phyloP scores from a whole-genome alignment of 208 protist genomes.

The Tritrichomonas musculus region DNA sequence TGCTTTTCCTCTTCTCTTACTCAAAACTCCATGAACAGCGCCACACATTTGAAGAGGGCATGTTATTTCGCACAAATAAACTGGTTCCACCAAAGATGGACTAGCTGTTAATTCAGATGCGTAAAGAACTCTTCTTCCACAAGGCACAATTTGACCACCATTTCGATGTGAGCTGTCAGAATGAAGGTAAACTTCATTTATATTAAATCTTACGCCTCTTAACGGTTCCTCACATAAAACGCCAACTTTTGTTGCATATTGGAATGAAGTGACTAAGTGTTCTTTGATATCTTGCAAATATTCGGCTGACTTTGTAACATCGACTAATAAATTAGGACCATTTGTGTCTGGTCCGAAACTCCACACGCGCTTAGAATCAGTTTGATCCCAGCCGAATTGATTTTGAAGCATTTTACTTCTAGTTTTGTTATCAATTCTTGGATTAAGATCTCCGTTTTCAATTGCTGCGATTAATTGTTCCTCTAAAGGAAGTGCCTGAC shows the following conservation, averaged over 20 bases:
- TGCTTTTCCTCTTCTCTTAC: not conserved
- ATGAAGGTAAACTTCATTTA: slow-evolving; percentile 92
- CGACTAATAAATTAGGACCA: slow-evolving; percentile 88
- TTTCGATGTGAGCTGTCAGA: slow-evolving; percentile 96
- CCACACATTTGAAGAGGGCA: not conserved
- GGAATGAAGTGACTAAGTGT: slow-evolving; percentile 79
- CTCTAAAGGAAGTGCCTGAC: slow-evolving; percentile 73
- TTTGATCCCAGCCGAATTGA: slow-evolving; percentile 62
- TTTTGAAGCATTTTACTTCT: slow-evolving; percentile 62
- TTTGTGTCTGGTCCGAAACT: slow-evolving; percentile 83
- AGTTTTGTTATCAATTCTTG: slow-evolving; percentile 74
- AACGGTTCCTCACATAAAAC: slow-evolving; percentile 87
- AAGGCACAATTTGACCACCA: slow-evolving; percentile 37
- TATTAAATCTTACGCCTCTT: slow-evolving; percentile 84
- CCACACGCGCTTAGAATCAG: slow-evolving; percentile 88
- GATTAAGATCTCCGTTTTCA: slow-evolving; percentile 70
- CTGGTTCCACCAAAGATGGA: slow-evolving; percentile 28
- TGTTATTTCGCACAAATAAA: slow-evolving; percentile 2
- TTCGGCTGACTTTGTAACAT: slow-evolving; percentile 90
- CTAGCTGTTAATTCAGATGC: not conserved
- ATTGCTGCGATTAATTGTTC: slow-evolving; percentile 82
- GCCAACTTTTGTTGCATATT: slow-evolving; percentile 83
- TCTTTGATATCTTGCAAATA: slow-evolving; percentile 98
- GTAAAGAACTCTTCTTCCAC: not conserved
- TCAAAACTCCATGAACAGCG: not conserved